Evolutionary conservation across 2,329 filamentous ascomycete genomes (phyloP), one percentile per base, ranked within the genome.

Genomic region (Trichothecium sympodiale): DNA sequence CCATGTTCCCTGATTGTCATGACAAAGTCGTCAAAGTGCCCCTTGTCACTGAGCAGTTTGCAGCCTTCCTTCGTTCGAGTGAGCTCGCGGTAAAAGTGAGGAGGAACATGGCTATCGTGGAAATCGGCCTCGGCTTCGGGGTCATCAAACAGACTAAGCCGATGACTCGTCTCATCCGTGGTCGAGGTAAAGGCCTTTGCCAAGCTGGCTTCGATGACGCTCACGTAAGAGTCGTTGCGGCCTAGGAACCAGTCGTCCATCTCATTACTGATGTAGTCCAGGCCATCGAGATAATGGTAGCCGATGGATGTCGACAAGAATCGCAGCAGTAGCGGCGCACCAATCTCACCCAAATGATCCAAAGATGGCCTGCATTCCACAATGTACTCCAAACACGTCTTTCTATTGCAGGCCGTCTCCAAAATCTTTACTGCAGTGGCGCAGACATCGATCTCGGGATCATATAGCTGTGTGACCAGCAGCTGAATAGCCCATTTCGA

Each of bases 171-270:
- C 28, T 75, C 70, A 17, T 77, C 74, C 5, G 70, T 60, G 36
- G 73, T 74, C 29, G 80, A 71, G n/a, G 77, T 68, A 45, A 94
- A 88, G 1, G 88, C 82, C 41, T 86, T 80, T 23, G 88, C 86
- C 35, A 98, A 69, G 37, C 88, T 94, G n/a, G 93, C 91, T 57
- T 98, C 91, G 29, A 98, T 89, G 29, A 96, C 74, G 27, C 78
- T 74, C 34, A 98, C 91, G 46, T 98, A 98, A n/a, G 79, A 81
- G 55, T 98, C 89, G 52, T 98, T 98, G 31, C 91, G 79, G 12
- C 91, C 91, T 20, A 98, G 69, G 53, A 96, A 98, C 91, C 91
- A 98, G 60, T 98, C 93, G 47, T 98, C 91, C 91, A 98, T 98
- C 56, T 98, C 93, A 53, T 94, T 91, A 42, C 88, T 95, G 57